A percentile compares a stretch with the other conserved stretches of the same genome.
Evolutionary conservation across 2,329 filamentous ascomycete genomes (phyloP).

Genomic region (Rugonectria rugulosa): DNA sequence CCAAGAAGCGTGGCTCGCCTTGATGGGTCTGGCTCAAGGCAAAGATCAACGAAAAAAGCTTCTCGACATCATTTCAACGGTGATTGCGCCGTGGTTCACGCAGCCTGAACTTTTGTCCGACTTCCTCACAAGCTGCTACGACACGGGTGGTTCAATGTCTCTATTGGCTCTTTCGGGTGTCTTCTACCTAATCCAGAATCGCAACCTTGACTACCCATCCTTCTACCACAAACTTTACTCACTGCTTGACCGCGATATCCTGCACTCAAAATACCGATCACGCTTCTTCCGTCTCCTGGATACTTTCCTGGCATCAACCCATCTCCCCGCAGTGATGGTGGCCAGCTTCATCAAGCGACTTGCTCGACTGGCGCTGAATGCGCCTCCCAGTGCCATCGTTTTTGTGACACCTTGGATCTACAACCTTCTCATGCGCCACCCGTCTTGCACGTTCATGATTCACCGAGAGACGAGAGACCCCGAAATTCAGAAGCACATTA

Average conservation of each 20-base stretch:
- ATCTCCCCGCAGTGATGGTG: conserved; percentile 88
- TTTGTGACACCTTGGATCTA: conserved; percentile 92
- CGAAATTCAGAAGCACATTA: conserved; percentile 64
- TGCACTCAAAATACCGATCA: conserved; percentile 94
- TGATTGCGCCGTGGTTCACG: conserved; percentile 88
- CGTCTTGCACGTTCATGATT: conserved; percentile 93
- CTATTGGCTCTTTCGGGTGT: conserved; percentile 90
- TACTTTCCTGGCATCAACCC: conserved; percentile 88
- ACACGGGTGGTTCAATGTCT: conserved; percentile 84
- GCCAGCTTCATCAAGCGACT: conserved; percentile 98
- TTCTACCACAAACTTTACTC: conserved; percentile 97
- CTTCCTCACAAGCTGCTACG: conserved; percentile 94
- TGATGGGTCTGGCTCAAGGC: conserved; percentile 72
- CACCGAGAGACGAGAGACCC: conserved; percentile 74
- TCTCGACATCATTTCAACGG: conserved; percentile 76
- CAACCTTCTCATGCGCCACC: conserved; percentile 90
- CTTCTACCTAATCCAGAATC: conserved; percentile 91
- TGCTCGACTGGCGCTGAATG: conserved; percentile 82
- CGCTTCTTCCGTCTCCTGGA: conserved; percentile 92
- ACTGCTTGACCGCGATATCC: conserved; percentile 81
- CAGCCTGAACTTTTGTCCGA: conserved; percentile 92
- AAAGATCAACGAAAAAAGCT: conserved; percentile 81
- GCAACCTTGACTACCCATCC: conserved; percentile 93
- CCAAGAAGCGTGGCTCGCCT: conserved; percentile 85
- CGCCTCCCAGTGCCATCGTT: conserved; percentile 88